A percentile compares a stretch with the other conserved stretches of the same genome.
Conservation (phyloP, 2,329 filamentous ascomycete genomes). For the Verruconis gallopava region DNA sequence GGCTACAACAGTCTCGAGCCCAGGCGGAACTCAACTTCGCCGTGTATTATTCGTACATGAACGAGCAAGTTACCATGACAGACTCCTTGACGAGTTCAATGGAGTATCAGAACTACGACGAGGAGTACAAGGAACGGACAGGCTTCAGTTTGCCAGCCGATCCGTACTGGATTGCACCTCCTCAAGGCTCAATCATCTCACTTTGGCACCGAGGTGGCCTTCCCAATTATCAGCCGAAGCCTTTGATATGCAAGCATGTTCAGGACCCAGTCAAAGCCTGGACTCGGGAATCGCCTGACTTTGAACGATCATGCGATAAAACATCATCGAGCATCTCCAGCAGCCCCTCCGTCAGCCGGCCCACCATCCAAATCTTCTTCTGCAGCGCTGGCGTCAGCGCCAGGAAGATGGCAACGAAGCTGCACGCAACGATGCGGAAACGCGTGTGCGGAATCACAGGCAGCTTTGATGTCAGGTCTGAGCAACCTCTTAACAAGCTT, state of each 20-base stretch:
- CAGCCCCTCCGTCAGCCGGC: too few species aligned
- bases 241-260: slow-evolving; percentile 18
- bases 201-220: slow-evolving; percentile 18
- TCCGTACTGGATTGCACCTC: slow-evolving; percentile 18
- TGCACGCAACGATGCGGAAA: slow-evolving; percentile 11
- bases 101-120: slow-evolving; percentile 17
- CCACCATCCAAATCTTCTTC: slow-evolving; percentile 9
- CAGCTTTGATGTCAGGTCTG: not conserved
- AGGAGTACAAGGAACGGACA: slow-evolving; percentile 15
- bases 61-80: slow-evolving; percentile 15
- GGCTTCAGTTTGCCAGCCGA: slow-evolving; percentile 18
- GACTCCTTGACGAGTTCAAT: slow-evolving; percentile 18
- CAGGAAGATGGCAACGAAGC: slow-evolving; percentile 4
- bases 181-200: slow-evolving; percentile 18
- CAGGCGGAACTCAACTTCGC: slow-evolving; percentile 19
- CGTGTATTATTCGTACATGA: slow-evolving; percentile 16
- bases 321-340: too few species aligned
- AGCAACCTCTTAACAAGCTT: slow-evolving; percentile 6
- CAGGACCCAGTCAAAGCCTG: slow-evolving; percentile 20
- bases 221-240: slow-evolving; percentile 21
- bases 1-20: slow-evolving; percentile 12
- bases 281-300: slow-evolving; percentile 10
- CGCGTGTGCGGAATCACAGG: not conserved
- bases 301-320: too few species aligned
- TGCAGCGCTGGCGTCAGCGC: slow-evolving; percentile 8